Evolutionary conservation across 2,329 filamentous ascomycete species (phyloP), one percentile per base, ranked within the genome.

Genomic region (Hysterium pulicare): DNA sequence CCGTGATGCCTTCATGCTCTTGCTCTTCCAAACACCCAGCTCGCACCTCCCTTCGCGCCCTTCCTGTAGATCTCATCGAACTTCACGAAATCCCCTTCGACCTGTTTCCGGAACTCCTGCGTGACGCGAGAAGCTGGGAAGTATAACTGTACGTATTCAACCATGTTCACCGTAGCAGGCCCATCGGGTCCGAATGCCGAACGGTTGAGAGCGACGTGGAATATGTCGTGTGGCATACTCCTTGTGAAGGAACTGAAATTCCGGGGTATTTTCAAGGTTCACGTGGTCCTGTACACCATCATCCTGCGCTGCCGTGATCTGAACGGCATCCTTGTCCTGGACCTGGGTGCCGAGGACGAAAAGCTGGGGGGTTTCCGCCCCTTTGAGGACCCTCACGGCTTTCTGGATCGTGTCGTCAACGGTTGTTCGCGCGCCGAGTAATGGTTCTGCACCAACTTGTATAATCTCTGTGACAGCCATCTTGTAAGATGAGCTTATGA

Each of bases 101-200:
- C 28, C 40, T 33, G 22, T 38, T 49, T 46, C 38, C 43, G 37
- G 32, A 49, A 50, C 6, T 43, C 46, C 16, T 37, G 34, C 4
- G 47, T 50, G 33, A 43, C 38, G 8, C 35, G 41, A 16, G 47
- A 49, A 10, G 39, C 47, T 42, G 47, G 46, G 38, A 49, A 50
- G 32, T 35, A 50, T 20, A 9, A 36, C n/a, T 48, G 46, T 22
- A 46, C 47, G 22, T 26, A 49, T 49, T 50, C 47, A 13, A 49
- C 32, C 3, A 50, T 33, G 22, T 33, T 38, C n/a, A 38, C 47
- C 13, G 46, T 43, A 22, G 42, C 42, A 30, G 35, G 38, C 2
- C 47, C 46, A 33, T 43, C 31, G n/a, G 46, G 33, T 7, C 42
- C 42, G 21, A 50, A 46, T 24, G 42, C 47, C 17, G 46, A 38